These are phyloP conservation scores for Brassica carinata DNA, from an alignment of 345 rosid species.

Conservation along the genomic window DNA sequence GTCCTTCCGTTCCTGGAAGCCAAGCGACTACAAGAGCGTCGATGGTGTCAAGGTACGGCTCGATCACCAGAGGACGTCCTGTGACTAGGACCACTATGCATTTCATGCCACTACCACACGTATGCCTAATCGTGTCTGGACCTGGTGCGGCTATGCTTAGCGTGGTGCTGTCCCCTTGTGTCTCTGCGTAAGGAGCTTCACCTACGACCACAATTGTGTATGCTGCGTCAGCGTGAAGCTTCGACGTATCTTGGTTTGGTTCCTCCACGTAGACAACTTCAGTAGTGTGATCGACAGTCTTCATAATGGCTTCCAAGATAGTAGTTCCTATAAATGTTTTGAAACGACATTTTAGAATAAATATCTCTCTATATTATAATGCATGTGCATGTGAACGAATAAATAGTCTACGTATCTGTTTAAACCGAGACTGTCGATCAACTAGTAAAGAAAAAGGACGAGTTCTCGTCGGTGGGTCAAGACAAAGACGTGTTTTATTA, in stretches of 20 bases:
- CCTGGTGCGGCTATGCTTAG: conserved; percentile 57
- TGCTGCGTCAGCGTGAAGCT: conserved; percentile 40
- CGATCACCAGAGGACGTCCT: conserved; percentile 67
- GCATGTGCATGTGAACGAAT: not conserved
- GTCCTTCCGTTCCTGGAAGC: conserved; percentile 81
- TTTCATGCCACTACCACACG: conserved; percentile 49
- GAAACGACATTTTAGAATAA: not conserved
- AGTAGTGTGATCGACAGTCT: conserved; percentile 54
- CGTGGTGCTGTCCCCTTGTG: conserved; percentile 59
- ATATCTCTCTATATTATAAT: not conserved
- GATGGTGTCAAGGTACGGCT: conserved; percentile 47
- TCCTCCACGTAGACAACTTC: conserved; percentile 54
- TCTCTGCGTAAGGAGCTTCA: conserved; percentile 70
- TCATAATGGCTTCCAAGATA: conserved; percentile 58
- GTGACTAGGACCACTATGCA: conserved; percentile 62
- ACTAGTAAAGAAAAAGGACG: too few species aligned
- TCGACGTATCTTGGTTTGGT: conserved; percentile 44
- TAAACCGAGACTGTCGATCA: too few species aligned
- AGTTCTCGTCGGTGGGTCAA: too few species aligned
- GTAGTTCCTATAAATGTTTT: conserved; percentile 52
- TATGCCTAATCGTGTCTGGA: conserved; percentile 49
- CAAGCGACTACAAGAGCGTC: conserved; percentile 73
- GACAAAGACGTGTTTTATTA: too few species aligned
- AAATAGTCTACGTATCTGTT: not conserved
- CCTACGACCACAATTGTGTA: conserved; percentile 66